These are phyloP conservation scores for Pythium brachiatum DNA, from an alignment of 352 stramenopile genomes.

Conservation along the genomic window DNA sequence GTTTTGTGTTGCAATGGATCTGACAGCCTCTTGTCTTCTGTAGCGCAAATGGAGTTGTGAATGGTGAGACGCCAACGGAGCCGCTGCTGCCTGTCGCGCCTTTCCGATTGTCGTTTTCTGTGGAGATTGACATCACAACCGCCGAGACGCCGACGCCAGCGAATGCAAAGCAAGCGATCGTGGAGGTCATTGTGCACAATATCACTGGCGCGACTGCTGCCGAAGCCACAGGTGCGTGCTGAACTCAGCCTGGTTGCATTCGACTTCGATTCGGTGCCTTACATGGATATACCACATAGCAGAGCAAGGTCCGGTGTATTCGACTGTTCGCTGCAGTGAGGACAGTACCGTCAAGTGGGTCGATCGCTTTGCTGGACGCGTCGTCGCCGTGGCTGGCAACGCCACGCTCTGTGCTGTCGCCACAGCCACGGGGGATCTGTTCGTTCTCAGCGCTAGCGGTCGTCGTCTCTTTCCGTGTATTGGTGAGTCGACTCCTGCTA, in stretches of 20 bases:
- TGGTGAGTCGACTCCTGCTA: slow-evolving; percentile 30
- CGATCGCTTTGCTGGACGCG: slow-evolving; percentile 67
- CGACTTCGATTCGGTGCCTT: slow-evolving; percentile 1
- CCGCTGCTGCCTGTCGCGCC: slow-evolving; percentile 58
- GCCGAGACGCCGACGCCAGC: slow-evolving; percentile 4
- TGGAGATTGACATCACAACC: slow-evolving; percentile 46
- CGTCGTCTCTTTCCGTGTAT: slow-evolving; percentile 80
- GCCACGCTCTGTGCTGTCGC: slow-evolving; percentile 56
- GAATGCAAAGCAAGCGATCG: slow-evolving; percentile 2
- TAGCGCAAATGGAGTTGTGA: slow-evolving; percentile 5
- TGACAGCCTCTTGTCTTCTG: neutral
- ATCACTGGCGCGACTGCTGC: slow-evolving; percentile 40
- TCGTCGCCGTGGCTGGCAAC: slow-evolving; percentile 61
- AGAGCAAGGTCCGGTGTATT: slow-evolving; percentile 69
- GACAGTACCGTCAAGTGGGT: slow-evolving; percentile 67
- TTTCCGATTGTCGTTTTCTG: slow-evolving; percentile 56
- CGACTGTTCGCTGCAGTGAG: slow-evolving; percentile 65
- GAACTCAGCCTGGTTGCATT: neutral
- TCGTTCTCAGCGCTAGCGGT: slow-evolving; percentile 58
- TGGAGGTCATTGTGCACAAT: slow-evolving; percentile 75
- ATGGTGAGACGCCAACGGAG: neutral
- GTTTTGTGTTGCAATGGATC: neutral
- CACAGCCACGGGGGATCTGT: slow-evolving; percentile 64
- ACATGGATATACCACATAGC: neutral
- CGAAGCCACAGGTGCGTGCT: slow-evolving; percentile 43